Evolutionary conservation across 2,329 filamentous ascomycete genomes (phyloP).

Genomic region (Metarhizium brunneum): DNA sequence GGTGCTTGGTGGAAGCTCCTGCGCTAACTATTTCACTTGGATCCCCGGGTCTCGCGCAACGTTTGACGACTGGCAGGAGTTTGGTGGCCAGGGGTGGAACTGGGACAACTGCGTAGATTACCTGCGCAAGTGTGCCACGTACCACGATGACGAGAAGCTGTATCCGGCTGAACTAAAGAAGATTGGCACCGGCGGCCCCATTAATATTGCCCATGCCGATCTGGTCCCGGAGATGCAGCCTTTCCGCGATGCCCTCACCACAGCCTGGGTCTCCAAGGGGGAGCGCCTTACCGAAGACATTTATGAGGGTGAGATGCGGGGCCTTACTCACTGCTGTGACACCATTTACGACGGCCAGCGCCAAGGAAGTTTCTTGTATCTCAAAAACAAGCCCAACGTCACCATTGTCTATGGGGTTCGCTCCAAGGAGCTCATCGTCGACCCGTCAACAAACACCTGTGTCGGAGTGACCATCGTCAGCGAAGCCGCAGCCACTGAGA

Average conservation of each 20-base stretch:
- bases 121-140: constrained; percentile 46
- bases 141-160: constrained; percentile 39
- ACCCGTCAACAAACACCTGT: constrained; percentile 16
- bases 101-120: constrained; percentile 43
- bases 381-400: constrained; percentile 44
- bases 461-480: no score
- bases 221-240: constrained; percentile 40
- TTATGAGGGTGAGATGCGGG: constrained; percentile 38
- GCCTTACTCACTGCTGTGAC: constrained; percentile 43
- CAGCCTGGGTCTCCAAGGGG: constrained; percentile 45
- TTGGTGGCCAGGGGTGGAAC: constrained; percentile 57
- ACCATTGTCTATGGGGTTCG: constrained; percentile 37
- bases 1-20: constrained; percentile 47
- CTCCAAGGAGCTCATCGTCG: constrained; percentile 45
- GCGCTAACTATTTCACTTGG: constrained; percentile 57
- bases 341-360: constrained; percentile 48
- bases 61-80: constrained; percentile 56
- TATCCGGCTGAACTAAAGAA: constrained; percentile 37
- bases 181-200: constrained; percentile 41
- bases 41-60: constrained; percentile 47
- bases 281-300: constrained; percentile 39
- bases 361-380: constrained; percentile 39
- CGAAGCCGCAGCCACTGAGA: no score
- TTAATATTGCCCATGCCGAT: constrained; percentile 45
- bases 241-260: constrained; percentile 39